phyloP scores from a whole-genome alignment of 441 rosid genomes.

The Viola pubescens region DNA sequence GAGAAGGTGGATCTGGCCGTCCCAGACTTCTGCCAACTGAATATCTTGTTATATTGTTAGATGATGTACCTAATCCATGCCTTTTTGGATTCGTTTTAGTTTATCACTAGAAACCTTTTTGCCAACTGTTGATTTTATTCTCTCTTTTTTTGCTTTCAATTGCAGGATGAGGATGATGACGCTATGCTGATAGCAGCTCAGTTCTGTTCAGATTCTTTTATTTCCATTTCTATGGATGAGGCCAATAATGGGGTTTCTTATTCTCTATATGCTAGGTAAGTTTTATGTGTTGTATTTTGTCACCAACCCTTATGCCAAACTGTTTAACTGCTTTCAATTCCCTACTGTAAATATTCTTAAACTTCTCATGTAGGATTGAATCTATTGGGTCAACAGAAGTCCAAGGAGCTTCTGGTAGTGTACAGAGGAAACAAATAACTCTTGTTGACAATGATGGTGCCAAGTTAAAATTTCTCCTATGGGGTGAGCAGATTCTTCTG shows the following conservation, averaged over 20 bases:
- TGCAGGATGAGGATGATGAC: conserved; percentile 86
- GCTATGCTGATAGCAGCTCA: conserved; percentile 74
- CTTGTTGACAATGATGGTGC: conserved; percentile 69
- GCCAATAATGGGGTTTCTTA: conserved; percentile 51
- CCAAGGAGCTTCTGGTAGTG: conserved; percentile 43
- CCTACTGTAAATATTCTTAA: not conserved
- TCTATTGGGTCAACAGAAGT: conserved; percentile 68
- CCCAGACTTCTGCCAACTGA: conserved; percentile 91
- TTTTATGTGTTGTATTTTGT: not conserved
- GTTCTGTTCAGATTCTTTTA: conserved; percentile 78
- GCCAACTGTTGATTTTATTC: conserved; percentile 17
- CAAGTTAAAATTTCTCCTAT: conserved; percentile 60
- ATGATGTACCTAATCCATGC: conserved; percentile 45
- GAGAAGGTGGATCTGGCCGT: conserved; percentile 65
- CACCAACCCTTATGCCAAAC: conserved; percentile 4
- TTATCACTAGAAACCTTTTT: not conserved
- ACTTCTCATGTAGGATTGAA: conserved; percentile 53
- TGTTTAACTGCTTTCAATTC: not conserved
- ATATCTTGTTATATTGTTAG: conserved; percentile 77
- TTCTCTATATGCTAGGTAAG: conserved; percentile 80
- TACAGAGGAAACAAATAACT: conserved; percentile 53
- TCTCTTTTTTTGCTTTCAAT: conserved; percentile 17
- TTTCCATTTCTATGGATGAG: conserved; percentile 60
- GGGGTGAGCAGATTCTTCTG: conserved; percentile 82
- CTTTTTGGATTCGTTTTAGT: conserved; percentile 8